Base-by-base conservation (phyloP, 108 stramenopile species). In the Nitzschia sp. region DNA sequence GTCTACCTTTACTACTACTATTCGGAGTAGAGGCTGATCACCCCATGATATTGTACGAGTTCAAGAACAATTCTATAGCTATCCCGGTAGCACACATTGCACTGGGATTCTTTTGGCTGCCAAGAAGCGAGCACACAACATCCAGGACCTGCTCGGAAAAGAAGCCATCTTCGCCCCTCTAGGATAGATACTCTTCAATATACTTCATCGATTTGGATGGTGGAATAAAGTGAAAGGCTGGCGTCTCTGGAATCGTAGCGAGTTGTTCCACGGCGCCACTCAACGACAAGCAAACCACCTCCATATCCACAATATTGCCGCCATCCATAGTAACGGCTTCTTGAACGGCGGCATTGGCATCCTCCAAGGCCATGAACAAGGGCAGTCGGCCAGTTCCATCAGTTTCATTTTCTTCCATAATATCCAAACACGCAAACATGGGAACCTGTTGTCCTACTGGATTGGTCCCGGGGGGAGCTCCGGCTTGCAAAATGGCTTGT, bases 381-480 rank as follows among this genome's bases (percentile, higher is more conserved):
- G 88, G 88, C 47, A 89, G 62, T 3, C 78, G 62, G 26, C 83
- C 66, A 11, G 35, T 72, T 11, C 84, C 88, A 64, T 71, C 82
- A 42, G 74, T 66, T 21, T 30, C 32, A 28, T 64, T 70, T 63
- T 80, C 78, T 60, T 85, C 78, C 23, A 78, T 71, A 29, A 89
- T 89, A 21, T 85, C 85, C 83, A 89, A 79, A 56, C 88, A 89
- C 17, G 75, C 77, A 70, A 86, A 89, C 31, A 89, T 54, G 9
- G 88, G 88, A n/a, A 89, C 79, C 53, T 70, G 48, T 64, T 89
- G 88, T 25, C 85, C 88, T 26, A 89, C 69, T 21, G 85, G 81
- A 57, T 80, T 75, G 13, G 77, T 76, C 29, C 64, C 83, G 24
- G 69, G 68, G 1, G 88, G 88, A 59, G 88, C 88, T 6, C 88